Evolutionary conservation across 1,284 basidiomycete species (phyloP), one percentile per base, ranked within the genome.

Genomic region (Ceratobasidium sp.): DNA sequence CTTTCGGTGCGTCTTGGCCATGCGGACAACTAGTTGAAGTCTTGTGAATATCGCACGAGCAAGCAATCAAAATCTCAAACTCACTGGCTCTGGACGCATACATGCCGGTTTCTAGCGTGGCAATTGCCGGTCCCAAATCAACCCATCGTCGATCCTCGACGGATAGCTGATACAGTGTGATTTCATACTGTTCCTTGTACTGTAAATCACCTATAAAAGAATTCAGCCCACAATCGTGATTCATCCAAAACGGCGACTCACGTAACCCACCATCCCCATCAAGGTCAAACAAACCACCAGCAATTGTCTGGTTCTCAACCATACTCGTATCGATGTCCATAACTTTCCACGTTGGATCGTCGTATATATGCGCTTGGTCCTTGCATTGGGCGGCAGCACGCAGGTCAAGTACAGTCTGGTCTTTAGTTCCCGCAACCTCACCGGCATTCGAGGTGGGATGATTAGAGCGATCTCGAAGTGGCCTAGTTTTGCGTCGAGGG

Each of bases 281-380:
- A 8, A n/a, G 13, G 20, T 38, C 20, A 15, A 56, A 32, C 6
- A 12, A 13, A 13, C 29, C 54, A 20, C n/a, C n/a, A n/a, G n/a
- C n/a, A n/a, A n/a, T 32, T 38, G 17, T 45, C 56, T 32, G 17
- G 15, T 12, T 31, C n/a, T 12, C 29, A 5, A 17, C 3, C 15
- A n/a, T 27, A 12, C 32, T 56, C 54, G 3, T 17, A 38, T 13
- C n/a, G n/a, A 56, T 35, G 7, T 56, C 54, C 34, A 56, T 38
- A 10, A 58, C n/a, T 31, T 32, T 43, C 56, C 56, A 56, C n/a
- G 15, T 20, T 5, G 54, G 54, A 15, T 40, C 13, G 40, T 43
- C 20, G 40, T 29, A 12, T 58, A 58, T 58, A 58, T 58, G 56
- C 40, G 42, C 42, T 34, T 58, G 42, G 40, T 58, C 56, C 2